These are phyloP conservation scores for Xylaria sp. DNA, from an alignment of 495 filamentous ascomycete genomes.

Conservation along the genomic window DNA sequence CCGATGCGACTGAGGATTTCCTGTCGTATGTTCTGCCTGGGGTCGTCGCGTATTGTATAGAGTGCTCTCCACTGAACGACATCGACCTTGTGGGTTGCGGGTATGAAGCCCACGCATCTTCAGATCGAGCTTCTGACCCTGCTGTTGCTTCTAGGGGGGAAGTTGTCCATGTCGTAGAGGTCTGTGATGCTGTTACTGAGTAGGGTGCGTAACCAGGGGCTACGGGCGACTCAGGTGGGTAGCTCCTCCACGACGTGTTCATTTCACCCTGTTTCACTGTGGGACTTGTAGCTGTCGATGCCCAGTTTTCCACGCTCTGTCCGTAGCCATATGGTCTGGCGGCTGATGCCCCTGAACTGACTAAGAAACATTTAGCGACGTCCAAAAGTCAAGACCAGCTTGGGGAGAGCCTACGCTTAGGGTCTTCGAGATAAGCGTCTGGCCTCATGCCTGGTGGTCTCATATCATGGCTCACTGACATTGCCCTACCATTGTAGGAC, in stretches of 20 bases:
- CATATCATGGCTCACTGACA: constrained; percentile 58
- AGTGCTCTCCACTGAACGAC: constrained; percentile 50
- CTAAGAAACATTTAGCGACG: constrained; percentile 45
- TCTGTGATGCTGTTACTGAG: constrained; percentile 44
- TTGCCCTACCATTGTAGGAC: constrained; percentile 48
- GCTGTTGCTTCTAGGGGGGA: constrained; percentile 26
- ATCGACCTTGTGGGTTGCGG: constrained; percentile 50
- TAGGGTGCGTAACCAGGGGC: constrained; percentile 51
- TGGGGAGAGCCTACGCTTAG: constrained; percentile 48
- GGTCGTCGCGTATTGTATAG: constrained; percentile 32
- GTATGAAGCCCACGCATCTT: constrained; percentile 48
- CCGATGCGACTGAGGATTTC: constrained; percentile 38
- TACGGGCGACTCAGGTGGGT: constrained; percentile 48
- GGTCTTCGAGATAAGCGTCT: constrained; percentile 46
- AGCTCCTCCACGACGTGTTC: constrained; percentile 48
- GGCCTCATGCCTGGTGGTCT: constrained; percentile 53
- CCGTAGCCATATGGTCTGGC: constrained; percentile 48
- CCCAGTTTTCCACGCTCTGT: constrained; percentile 52
- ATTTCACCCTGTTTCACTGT: constrained; percentile 44
- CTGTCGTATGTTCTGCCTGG: constrained; percentile 43
- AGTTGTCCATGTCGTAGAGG: constrained; percentile 50
- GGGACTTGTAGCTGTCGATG: constrained; percentile 47
- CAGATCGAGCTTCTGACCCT: constrained; percentile 30
- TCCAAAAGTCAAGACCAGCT: not conserved
- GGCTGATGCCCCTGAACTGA: constrained; percentile 41